These are phyloP conservation scores for Erythrobasidium yunnanense DNA, from an alignment of 768 basidiomycete genomes.

Conservation along the genomic window DNA sequence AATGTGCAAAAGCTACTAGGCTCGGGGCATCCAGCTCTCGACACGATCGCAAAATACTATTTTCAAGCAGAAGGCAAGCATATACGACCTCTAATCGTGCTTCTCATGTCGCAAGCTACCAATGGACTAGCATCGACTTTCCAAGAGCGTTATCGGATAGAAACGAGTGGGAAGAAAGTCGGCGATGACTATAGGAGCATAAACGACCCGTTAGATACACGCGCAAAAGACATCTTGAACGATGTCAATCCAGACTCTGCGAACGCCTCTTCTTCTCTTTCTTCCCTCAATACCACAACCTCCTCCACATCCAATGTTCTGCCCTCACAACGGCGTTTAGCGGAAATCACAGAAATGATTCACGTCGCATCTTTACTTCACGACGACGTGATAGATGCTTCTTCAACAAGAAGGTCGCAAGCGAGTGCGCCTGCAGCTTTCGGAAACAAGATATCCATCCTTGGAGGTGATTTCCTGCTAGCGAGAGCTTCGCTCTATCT, in stretches of 20 bases:
- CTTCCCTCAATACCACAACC: constrained; percentile 30
- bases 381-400: constrained; percentile 72
- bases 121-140: constrained; percentile 68
- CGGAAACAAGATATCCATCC: constrained; percentile 84
- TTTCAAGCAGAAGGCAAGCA: constrained; percentile 75
- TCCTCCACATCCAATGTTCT: constrained; percentile 47
- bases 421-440: constrained; percentile 64
- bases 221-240: constrained; percentile 20
- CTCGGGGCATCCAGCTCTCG: constrained; percentile 75
- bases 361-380: constrained; percentile 89
- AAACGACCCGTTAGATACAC: constrained; percentile 57
- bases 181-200: constrained; percentile 53
- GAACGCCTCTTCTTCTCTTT: constrained; percentile 31
- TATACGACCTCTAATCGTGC: constrained; percentile 73
- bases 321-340: constrained; percentile 80
- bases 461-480: constrained; percentile 90
- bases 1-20: constrained; percentile 69
- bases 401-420: constrained; percentile 58
- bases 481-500: constrained; percentile 81
- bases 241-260: constrained; percentile 36
- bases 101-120: constrained; percentile 81
- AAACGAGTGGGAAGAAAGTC: constrained; percentile 38
- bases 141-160: constrained; percentile 43
- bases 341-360: constrained; percentile 96
- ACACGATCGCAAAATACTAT: constrained; percentile 81